Evolutionary conservation across 768 basidiomycete genomes (phyloP).

Genomic region (Epithele typhae): DNA sequence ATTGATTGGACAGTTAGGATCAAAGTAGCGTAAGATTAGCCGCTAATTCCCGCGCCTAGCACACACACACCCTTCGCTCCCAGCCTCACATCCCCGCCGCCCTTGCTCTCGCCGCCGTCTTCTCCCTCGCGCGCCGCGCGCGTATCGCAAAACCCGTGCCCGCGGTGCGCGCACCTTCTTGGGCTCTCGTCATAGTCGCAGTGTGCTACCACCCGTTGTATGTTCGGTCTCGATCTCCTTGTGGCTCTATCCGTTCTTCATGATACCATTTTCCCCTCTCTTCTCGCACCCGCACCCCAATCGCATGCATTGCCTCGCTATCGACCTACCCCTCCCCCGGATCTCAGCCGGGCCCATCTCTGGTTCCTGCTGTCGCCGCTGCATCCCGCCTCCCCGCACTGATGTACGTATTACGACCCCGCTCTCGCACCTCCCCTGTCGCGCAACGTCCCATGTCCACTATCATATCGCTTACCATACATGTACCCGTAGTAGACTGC

Average conservation of each 20-base stretch:
- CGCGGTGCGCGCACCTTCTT: constrained; percentile 5
- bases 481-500: constrained; percentile 1
- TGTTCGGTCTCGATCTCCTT: not conserved
- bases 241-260: constrained; percentile 4
- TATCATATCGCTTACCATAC: constrained; percentile 1
- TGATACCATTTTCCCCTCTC: constrained; percentile 6
- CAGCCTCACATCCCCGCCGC: not conserved
- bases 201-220: constrained; percentile 11
- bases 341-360: not conserved
- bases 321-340: no score
- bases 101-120: not conserved
- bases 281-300: not conserved
- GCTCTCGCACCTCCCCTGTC: not conserved
- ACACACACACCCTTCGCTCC: not conserved
- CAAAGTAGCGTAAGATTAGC: constrained; percentile 12
- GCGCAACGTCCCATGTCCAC: not conserved
- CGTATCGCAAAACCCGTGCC: not conserved
- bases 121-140: not conserved
- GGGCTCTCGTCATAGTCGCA: not conserved
- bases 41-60: constrained; percentile 7
- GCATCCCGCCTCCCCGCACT: not conserved
- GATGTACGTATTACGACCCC: not conserved
- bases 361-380: not conserved
- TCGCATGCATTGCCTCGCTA: no score
- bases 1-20: constrained; percentile 11